Conservation (phyloP, 352 stramenopile species). For the Pythium periplocum region DNA sequence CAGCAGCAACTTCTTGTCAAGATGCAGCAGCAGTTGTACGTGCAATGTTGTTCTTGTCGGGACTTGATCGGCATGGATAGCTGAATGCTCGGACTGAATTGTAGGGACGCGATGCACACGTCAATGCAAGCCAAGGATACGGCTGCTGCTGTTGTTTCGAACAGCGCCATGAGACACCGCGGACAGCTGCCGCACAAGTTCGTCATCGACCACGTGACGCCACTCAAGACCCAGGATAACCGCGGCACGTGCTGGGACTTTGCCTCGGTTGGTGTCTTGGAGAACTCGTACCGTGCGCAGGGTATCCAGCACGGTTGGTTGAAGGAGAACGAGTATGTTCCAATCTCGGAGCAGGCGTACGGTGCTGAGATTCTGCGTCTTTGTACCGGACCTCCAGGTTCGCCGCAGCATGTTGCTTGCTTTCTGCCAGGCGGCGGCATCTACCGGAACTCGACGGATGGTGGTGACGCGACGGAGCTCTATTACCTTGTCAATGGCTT, state of each 20-base stretch:
- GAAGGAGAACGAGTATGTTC: conserved; percentile 42
- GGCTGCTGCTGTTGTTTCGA: conserved; percentile 6
- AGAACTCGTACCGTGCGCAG: conserved; percentile 62
- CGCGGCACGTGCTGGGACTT: conserved; percentile 72
- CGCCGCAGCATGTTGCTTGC: conserved; percentile 53
- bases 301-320: conserved; percentile 50
- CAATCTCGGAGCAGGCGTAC: conserved; percentile 61
- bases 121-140: conserved; percentile 20
- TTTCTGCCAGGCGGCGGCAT: conserved; percentile 54
- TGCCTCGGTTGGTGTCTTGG: conserved; percentile 51
- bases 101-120: conserved; percentile 45
- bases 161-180: conserved; percentile 15
- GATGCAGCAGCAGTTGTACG: conserved; percentile 54
- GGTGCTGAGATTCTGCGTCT: conserved; percentile 54
- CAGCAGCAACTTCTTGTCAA: conserved; percentile 28
- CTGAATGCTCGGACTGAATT: neutral
- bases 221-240: conserved; percentile 65
- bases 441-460: conserved; percentile 64
- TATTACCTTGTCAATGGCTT: conserved; percentile 49
- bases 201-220: conserved; percentile 42
- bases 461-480: conserved; percentile 38
- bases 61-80: neutral
- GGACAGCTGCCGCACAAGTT: conserved; percentile 46
- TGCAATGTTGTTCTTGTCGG: neutral
- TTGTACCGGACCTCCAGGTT: conserved; percentile 37